A percentile compares a stretch with the other conserved stretches of the same genome.
These are phyloP conservation scores for Pseudogymnoascus sp. DNA, from an alignment of 2,329 filamentous ascomycete genomes.

Conservation along the genomic window DNA sequence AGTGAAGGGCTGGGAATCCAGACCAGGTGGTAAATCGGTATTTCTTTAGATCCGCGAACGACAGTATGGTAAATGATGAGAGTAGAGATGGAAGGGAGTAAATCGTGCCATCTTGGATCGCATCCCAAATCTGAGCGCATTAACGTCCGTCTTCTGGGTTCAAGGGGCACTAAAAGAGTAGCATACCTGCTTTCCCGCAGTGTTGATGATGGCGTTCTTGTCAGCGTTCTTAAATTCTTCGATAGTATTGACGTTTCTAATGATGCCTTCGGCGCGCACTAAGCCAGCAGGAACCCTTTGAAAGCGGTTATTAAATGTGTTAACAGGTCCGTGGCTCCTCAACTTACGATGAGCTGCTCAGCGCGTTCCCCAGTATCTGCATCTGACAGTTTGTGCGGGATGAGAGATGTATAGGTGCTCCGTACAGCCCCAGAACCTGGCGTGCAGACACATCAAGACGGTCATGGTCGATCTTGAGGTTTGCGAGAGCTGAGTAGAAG, in stretches of 20 bases:
- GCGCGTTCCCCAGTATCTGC: slow-evolving; percentile 79
- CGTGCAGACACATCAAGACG: slow-evolving; percentile 92
- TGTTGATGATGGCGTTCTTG: slow-evolving; percentile 67
- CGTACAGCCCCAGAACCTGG: slow-evolving; percentile 78
- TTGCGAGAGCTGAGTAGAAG: slow-evolving; percentile 89
- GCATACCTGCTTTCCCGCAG: slow-evolving; percentile 67
- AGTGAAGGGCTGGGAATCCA: slow-evolving; percentile 87
- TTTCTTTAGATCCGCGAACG: slow-evolving; percentile 93
- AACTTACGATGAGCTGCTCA: slow-evolving; percentile 74
- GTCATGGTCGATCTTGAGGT: slow-evolving; percentile 91
- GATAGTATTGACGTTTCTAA: slow-evolving; percentile 92
- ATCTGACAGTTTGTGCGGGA: slow-evolving; percentile 64
- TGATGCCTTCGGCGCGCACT: slow-evolving; percentile 82
- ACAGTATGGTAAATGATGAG: slow-evolving; percentile 79
- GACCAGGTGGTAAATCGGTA: slow-evolving; percentile 99
- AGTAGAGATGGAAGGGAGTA: slow-evolving; percentile 90
- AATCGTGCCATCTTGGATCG: slow-evolving; percentile 91
- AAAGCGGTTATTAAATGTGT: slow-evolving; percentile 17
- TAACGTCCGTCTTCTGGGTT: slow-evolving; percentile 16
- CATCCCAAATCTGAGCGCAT: slow-evolving; percentile 77
- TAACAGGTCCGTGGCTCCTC: neutral
- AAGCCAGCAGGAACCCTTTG: slow-evolving; percentile 58
- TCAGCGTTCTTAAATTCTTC: slow-evolving; percentile 86
- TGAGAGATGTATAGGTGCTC: slow-evolving; percentile 48
- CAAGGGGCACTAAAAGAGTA: slow-evolving; percentile 12